Base-by-base conservation (phyloP, 805 yeast genomes). In the Wilhelminamyces savonicus region DNA sequence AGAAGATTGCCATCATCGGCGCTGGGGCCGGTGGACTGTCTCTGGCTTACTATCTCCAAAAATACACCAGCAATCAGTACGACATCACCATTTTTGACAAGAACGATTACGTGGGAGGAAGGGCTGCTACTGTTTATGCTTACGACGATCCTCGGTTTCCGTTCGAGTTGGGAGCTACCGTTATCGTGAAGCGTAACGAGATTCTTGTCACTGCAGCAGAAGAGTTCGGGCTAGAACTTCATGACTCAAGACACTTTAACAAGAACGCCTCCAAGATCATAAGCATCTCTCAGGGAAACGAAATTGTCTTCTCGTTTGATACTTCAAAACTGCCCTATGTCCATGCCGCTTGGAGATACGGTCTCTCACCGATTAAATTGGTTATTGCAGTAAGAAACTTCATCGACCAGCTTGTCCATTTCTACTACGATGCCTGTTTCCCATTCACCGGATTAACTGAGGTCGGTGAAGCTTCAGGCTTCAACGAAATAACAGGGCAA, bases 11-110 rank as follows among this genome's bases (percentile, higher is more conserved):
- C 2, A 58, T 68, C 16, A 52, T 66, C 16, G 76, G 77, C 3
- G 71, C 75, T 1, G 77, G 76, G 3, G 64, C 76, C 4, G 74
- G 69, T 7, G 76, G 77, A 1, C 46, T 73, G 1, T 48, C 69
- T 3, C 53, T 67, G n/a, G 67, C 76, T 3, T 61, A 66, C 37
- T 55, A 70, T 34, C 49, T 69, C n/a, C 62, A 65, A 22, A 56
- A 54, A 26, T 67, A 44, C 38, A 50, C 67, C 1, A 41, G 50
- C 18, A 36, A 44, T 26, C 34, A 35, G 0, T 63, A 42, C 34
- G 52, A 69, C 27, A 50, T 71, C 27, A 62, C 69, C 0, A 43
- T 71, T 1, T 70, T 54, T 41, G 77, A 71, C 23, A 34, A 43
- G 13, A 52, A 50, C 18, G 41, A 38, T 7, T 56, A 62, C 34